Evolutionary conservation across 495 filamentous ascomycete genomes (phyloP).

Genomic region (Hypoxylon trugodes): DNA sequence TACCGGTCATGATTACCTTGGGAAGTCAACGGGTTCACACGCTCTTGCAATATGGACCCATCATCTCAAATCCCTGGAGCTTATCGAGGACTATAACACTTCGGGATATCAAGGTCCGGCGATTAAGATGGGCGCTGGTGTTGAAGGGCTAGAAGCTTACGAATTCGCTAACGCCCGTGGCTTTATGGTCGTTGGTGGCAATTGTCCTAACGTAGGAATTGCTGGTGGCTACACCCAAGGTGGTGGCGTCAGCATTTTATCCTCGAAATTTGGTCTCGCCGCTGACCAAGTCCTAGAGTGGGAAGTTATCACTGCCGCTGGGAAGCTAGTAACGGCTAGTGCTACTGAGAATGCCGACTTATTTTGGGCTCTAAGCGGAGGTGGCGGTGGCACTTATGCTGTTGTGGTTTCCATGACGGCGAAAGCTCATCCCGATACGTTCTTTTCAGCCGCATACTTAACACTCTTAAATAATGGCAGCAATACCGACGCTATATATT

Average conservation of each 20-base stretch:
- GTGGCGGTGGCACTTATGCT: conserved; percentile 63
- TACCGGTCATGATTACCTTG: conserved; percentile 56
- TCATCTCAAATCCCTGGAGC: conserved; percentile 57
- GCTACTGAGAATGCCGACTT: conserved; percentile 56
- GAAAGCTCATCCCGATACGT: conserved; percentile 43
- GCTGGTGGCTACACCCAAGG: conserved; percentile 63
- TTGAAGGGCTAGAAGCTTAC: conserved; percentile 59
- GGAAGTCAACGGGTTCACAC: conserved; percentile 57
- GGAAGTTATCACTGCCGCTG: conserved; percentile 58
- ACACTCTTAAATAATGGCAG: not conserved
- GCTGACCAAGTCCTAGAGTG: conserved; percentile 56
- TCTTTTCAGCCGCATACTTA: conserved; percentile 3
- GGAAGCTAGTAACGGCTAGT: conserved; percentile 54
- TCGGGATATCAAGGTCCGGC: conserved; percentile 53
- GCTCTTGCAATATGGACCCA: conserved; percentile 67
- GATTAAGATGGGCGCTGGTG: conserved; percentile 63
- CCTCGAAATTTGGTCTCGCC: conserved; percentile 53
- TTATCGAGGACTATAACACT: conserved; percentile 45
- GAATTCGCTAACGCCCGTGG: conserved; percentile 51
- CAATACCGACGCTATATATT: conserved; percentile 14
- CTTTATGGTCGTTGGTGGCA: conserved; percentile 56
- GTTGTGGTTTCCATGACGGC: conserved; percentile 55
- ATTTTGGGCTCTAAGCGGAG: conserved; percentile 66
- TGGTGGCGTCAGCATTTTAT: conserved; percentile 52
- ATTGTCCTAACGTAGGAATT: conserved; percentile 57